Conservation (phyloP, 805 yeast species). For the Saccharomycopsis fodiens region DNA sequence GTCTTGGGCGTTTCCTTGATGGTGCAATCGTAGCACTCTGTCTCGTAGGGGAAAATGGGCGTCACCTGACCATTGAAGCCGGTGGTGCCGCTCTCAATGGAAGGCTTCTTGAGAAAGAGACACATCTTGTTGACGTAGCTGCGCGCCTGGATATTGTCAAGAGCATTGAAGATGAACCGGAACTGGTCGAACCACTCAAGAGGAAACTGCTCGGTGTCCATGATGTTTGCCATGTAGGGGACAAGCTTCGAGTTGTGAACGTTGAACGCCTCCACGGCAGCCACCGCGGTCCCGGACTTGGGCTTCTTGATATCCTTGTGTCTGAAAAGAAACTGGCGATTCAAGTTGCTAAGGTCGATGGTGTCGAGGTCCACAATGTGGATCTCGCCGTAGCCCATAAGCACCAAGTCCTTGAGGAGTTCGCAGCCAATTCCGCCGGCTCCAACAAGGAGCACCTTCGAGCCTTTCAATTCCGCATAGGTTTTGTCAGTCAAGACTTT, state of each 20-base stretch:
- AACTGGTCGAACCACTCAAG: constrained; percentile 73
- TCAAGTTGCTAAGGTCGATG: constrained; percentile 84
- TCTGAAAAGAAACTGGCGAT: constrained; percentile 87
- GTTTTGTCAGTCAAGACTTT: constrained; percentile 9
- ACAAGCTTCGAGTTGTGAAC: constrained; percentile 51
- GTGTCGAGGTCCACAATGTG: constrained; percentile 95
- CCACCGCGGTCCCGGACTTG: constrained; percentile 77
- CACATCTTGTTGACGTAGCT: constrained; percentile 82
- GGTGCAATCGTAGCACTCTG: constrained; percentile 93
- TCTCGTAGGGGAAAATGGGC: constrained; percentile 71
- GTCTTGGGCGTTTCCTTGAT: constrained; percentile 83
- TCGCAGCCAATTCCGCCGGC: constrained; percentile 98
- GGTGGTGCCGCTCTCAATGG: constrained; percentile 92
- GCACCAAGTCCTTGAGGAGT: constrained; percentile 66
- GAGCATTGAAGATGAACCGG: constrained; percentile 77
- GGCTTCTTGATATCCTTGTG: constrained; percentile 85
- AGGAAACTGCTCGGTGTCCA: constrained; percentile 66
- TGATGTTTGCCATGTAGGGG: constrained; percentile 83
- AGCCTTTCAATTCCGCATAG: constrained; percentile 21
- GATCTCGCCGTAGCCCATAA: constrained; percentile 78
- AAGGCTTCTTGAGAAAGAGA: constrained; percentile 61
- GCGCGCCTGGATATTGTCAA: constrained; percentile 91
- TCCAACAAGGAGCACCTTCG: constrained; percentile 77
- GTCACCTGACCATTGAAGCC: constrained; percentile 94
- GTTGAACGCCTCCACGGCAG: constrained; percentile 72